Evolutionary conservation across 2,329 filamentous ascomycete genomes (phyloP), one percentile per base, ranked within the genome.

Genomic region (Pyrenophora graminea): DNA sequence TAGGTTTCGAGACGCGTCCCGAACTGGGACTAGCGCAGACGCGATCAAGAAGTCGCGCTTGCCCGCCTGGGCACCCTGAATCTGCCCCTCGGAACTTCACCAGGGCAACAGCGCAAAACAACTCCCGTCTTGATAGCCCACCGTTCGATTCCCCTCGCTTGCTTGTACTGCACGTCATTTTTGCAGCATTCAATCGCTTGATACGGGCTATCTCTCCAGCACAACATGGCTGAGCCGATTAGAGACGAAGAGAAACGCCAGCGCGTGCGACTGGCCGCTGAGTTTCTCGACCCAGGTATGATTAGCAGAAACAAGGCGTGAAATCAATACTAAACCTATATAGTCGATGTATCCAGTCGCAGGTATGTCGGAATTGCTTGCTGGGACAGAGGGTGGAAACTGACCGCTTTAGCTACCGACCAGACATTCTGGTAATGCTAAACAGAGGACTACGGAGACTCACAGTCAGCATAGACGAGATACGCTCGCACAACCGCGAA

Each of bases 201-300:
- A 32, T 18, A 4, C 8, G 15, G 8, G 9, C 15, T 3, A 18
- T 21, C 23, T 23, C 15, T 38, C 15, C 41, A 39, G 21, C 31
- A 43, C 34, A 40, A 18, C 39, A 72, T 72, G 69, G 46, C 63
- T 42, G 67, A 68, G 43, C 53, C 62, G 15, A 66, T 95, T 66
- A 85, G 88, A 74, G 92, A 97, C 81, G 90, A 94, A 75, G 90
- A 88, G 61, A 86, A 88, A 65, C 84, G 85, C 64, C 87, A 95
- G 77, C 90, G 91, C 67, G 85, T 96, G 73, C 88, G 91, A 66
- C 85, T 88, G 59, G 91, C 91, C n/a, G 84, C 88, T 66, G 92
- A 97, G 73, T 97, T 97, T 69, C 85, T 97, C 37, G 93, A 97
- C 79, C 93, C 93, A 55, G 87, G 91, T 96, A 83, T 68, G 87